Percentiles rank a stretch among this genome's conserved stretches.
phyloP scores from a whole-genome alignment of 331 rosid genomes.

The Malus hybrid region DNA sequence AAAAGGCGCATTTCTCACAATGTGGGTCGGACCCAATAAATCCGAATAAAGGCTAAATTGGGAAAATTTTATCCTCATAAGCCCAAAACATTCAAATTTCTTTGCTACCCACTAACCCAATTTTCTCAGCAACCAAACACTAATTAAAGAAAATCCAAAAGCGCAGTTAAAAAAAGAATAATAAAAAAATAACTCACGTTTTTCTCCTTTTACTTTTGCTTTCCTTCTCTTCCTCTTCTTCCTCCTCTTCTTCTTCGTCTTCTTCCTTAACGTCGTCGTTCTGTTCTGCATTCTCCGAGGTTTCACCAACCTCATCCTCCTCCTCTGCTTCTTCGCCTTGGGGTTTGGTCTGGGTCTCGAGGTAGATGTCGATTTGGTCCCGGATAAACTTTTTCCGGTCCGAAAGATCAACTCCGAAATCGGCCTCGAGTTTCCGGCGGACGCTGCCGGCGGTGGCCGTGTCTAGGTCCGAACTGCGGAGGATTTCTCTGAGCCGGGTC shows the following conservation, averaged over 20 bases:
- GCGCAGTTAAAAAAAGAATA: neutral
- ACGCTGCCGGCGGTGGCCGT: conserved; percentile 30
- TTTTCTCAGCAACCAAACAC: conserved; percentile 14
- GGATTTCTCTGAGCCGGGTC: conserved; percentile 26
- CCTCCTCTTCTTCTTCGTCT: conserved; percentile 10
- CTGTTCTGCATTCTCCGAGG: conserved; percentile 5
- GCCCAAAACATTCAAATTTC: neutral
- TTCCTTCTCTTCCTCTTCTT: neutral
- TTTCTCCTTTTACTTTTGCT: neutral
- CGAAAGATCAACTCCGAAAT: conserved; percentile 23
- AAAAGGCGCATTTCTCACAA: neutral
- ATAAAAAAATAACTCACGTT: conserved; percentile 8
- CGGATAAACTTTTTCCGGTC: conserved; percentile 26
- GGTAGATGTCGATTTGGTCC: conserved; percentile 25
- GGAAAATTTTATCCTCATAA: neutral
- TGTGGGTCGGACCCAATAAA: conserved; percentile 11
- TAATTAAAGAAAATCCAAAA: neutral
- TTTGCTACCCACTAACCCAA: neutral
- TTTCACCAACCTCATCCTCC: conserved; percentile 8
- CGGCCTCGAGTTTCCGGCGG: conserved; percentile 30
- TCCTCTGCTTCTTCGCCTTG: neutral
- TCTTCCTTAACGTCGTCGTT: neutral
- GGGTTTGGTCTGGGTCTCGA: conserved; percentile 8
- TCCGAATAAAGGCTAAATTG: neutral
- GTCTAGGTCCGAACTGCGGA: conserved; percentile 26